These are phyloP conservation scores for Eucalyptus fibrosa DNA, from an alignment of 345 rosid genomes.

Conservation along the genomic window DNA sequence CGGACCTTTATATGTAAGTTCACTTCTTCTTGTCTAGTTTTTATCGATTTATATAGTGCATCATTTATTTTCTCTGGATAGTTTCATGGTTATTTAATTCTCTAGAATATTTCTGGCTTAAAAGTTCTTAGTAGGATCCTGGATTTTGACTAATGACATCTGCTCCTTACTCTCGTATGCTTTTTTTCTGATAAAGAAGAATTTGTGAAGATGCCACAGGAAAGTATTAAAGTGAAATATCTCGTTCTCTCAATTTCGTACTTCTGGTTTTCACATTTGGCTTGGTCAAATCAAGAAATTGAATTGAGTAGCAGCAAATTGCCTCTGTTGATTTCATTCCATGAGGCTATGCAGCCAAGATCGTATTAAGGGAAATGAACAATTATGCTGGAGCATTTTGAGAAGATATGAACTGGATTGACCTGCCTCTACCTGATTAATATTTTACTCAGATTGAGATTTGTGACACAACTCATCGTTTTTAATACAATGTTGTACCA, in stretches of 20 bases:
- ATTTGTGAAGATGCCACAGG: neutral
- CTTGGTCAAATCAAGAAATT: neutral
- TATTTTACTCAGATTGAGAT: neutral
- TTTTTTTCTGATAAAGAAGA: neutral
- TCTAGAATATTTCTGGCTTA: neutral
- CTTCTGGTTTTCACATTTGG: neutral
- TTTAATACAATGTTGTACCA: slow-evolving; percentile 4
- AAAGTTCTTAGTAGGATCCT: neutral
- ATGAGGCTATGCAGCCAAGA: neutral
- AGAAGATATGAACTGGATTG: neutral
- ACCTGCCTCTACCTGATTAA: neutral
- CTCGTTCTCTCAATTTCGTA: neutral
- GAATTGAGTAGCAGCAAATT: neutral
- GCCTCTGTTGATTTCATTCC: neutral
- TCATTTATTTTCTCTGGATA: neutral
- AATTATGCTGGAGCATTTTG: neutral
- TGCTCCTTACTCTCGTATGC: neutral
- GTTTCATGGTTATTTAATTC: neutral
- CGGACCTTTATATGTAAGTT: slow-evolving; percentile 81
- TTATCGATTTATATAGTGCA: neutral
- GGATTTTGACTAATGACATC: neutral
- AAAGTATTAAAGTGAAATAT: neutral
- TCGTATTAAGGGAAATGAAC: neutral
- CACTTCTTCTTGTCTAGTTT: neutral
- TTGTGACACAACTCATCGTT: neutral